These are phyloP conservation scores for Lipomyces yamadae DNA, from an alignment of 805 yeast genomes.

Conservation along the genomic window DNA sequence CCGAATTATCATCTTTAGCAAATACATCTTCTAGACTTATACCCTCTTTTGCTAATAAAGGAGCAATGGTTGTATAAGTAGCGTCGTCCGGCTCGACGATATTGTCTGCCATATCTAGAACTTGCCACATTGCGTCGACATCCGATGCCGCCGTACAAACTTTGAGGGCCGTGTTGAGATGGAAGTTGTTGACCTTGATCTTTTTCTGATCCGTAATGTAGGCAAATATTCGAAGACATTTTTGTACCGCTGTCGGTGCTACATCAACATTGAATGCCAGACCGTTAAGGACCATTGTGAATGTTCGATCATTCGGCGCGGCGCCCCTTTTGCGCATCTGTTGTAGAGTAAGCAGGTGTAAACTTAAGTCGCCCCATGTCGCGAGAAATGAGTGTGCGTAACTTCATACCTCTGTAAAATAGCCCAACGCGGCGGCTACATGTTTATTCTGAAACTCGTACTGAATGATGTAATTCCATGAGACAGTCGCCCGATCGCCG, in stretches of 20 bases:
- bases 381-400: background rate
- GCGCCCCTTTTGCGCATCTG: conserved; percentile 28
- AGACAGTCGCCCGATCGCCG: conserved; percentile 21
- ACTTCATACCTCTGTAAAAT: conserved; percentile 20
- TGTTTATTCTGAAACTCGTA: conserved; percentile 9
- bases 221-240: conserved; percentile 14
- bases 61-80: conserved; percentile 18
- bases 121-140: conserved; percentile 22
- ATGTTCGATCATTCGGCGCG: conserved; percentile 25
- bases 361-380: no score
- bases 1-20: background rate
- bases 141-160: conserved; percentile 16
- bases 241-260: conserved; percentile 16
- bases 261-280: conserved; percentile 19
- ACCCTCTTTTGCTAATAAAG: conserved; percentile 6
- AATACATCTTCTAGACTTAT: background rate
- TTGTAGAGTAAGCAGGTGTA: background rate
- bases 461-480: conserved; percentile 30
- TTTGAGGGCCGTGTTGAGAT: conserved; percentile 29
- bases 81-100: conserved; percentile 12
- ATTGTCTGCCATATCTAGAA: conserved; percentile 20
- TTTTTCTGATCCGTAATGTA: conserved; percentile 2
- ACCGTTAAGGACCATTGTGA: conserved; percentile 27
- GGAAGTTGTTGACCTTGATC: conserved; percentile 14
- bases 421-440: conserved; percentile 16